Base-by-base conservation (phyloP, 2,329 filamentous ascomycete species). In the Amesomyces nigricolor region DNA sequence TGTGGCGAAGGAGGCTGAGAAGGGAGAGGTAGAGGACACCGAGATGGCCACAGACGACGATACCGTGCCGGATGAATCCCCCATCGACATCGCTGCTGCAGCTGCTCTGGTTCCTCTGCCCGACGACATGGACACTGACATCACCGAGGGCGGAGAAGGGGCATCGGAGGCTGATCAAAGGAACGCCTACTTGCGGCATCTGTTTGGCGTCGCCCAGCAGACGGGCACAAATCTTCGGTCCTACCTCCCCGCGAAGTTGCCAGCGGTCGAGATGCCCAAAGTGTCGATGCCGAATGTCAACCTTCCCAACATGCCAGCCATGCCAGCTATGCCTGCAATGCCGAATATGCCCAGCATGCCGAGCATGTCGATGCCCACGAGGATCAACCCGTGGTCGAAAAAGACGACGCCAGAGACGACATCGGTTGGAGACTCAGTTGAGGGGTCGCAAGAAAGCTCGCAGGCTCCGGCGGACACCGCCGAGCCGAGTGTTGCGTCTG, bases 21-120 rank as follows among this genome's bases (percentile, higher is more conserved):
- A 60, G 35, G 58, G 44, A 0, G 51, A 59, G 8, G 54, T 60
- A 22, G 56, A 30, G 13, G 57, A 37, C 4, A 38, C 48, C 8
- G 61, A 64, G 4, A 57, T 58, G 22, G 26, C 26, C 3, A 44
- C 54, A 0, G 71, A 71, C 1, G 64, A 70, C 11, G 63, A 61
- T 1, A 61, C 63, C 3, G 69, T 75, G 14, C 72, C 74, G 0
- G 64, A 73, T 38, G 74, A 77, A 56, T 78, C 77, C 1, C 78
- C 78, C 3, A 71, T 80, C 39, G 78, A 80, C 55, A 80, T 80
- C 32, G 75, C 77, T 0, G 77, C 77, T 0, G 77, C 78, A 0
- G 77, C 78, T 1, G 75, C 77, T 0, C 67, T 79, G 2, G 75
- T 78, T 0, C 76, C 77, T 0, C 64, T 78, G 0, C 77, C 78